Base-by-base conservation (phyloP, 2,329 filamentous ascomycete species). In the Ophiosphaerella herpotricha region DNA sequence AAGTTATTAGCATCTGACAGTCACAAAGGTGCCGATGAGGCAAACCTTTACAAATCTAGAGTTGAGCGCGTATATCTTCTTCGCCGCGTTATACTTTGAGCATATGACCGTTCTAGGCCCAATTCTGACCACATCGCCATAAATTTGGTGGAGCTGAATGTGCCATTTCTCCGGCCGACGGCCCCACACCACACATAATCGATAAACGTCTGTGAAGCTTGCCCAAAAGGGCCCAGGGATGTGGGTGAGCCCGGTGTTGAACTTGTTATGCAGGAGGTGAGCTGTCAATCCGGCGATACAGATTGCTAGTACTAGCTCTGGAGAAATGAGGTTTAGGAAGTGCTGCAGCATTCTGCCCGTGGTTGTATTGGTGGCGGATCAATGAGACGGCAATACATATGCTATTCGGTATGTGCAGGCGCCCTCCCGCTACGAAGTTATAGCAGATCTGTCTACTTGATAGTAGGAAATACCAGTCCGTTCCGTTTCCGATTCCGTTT, bases 71-170 rank as follows among this genome's bases (percentile, higher is more conserved):
- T 57, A 57, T 14, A 57, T 55, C 33, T 50, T 53, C 36, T 51
- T 53, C 2, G 49, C 51, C 5, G 77, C 87, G 46, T 82, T 81
- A 0, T 88, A 86, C 55, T 88, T 80, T 1, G 85, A 80, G 60
- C 91, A 89, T 0, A 86, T 88, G 58, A 94, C 80, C 60, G 94
- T 90, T 61, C 90, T 85, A 0, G 91, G 91, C 62, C 90, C 87
- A 58, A 95, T 87, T 18, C 91, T 82, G 16, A 95, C 85, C 0
- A 95, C 75, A 9, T 85, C 85, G 4, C 91, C 90, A 39, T 88
- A 77, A 63, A 85, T 85, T 76, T 86, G 81, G 74, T 95, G 91
- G 3, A 84, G 68, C n/a, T 67, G 68, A 37, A 71, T 59, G 49
- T 75, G 77, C 45, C 73, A 59, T 2, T 37, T 81, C 76, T 55